phyloP scores from a whole-genome alignment of 768 basidiomycete genomes.

The Tremella fuciformis region DNA sequence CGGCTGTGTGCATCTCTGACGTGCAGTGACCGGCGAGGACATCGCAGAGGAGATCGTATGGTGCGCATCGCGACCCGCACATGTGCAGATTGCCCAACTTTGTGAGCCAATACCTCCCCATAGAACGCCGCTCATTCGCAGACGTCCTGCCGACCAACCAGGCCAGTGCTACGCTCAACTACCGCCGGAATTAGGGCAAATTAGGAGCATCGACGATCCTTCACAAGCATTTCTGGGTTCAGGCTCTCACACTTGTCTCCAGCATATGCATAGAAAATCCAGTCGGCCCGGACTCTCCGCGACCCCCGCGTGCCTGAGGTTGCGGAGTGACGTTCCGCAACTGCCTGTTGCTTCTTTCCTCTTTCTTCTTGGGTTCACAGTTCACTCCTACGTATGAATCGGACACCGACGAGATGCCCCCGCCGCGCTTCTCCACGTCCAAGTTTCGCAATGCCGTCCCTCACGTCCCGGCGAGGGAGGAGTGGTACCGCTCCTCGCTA shows the following conservation, averaged over 20 bases:
- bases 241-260: too few species aligned
- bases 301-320: too few species aligned
- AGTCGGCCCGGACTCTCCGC: too few species aligned
- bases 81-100: constrained; percentile 68
- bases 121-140: not conserved
- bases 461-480: constrained; percentile 23
- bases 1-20: not conserved
- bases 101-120: constrained; percentile 22
- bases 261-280: too few species aligned
- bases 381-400: not conserved
- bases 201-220: too few species aligned
- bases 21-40: constrained; percentile 71
- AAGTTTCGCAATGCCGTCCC: constrained; percentile 39
- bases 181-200: not conserved
- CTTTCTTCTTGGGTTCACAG: not conserved
- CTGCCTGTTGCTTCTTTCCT: not conserved
- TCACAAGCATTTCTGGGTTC: too few species aligned
- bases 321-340: not conserved
- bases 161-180: constrained; percentile 5
- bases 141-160: constrained; percentile 4
- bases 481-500: constrained; percentile 30
- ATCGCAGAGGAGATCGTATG: constrained; percentile 98
- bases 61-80: constrained; percentile 85
- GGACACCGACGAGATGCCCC: constrained; percentile 5
- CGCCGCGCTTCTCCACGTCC: constrained; percentile 34